These are phyloP conservation scores for Blastocystis sp. DNA, from an alignment of 352 stramenopile genomes.

Conservation along the genomic window DNA sequence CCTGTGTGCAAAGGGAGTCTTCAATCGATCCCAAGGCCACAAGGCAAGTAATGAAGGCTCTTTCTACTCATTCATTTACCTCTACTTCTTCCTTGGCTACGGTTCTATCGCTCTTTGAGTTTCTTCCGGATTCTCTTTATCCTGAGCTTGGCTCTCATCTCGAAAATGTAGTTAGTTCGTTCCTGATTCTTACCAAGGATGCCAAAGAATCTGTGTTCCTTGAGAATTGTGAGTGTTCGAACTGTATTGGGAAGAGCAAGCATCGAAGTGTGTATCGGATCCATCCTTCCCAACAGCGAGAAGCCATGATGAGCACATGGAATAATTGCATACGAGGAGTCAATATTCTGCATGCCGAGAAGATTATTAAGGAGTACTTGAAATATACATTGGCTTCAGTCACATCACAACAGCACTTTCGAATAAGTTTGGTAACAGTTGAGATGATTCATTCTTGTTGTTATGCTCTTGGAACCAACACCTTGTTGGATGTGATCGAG, in stretches of 20 bases:
- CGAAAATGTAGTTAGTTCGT: not conserved
- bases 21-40: not conserved
- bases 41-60: not conserved
- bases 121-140: not conserved
- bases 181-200: not conserved
- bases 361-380: not conserved
- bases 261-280: not conserved
- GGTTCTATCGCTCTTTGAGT: not conserved
- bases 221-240: not conserved
- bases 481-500: slow-evolving; percentile 7
- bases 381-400: not conserved
- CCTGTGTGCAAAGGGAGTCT: not conserved
- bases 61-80: not conserved
- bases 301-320: not conserved
- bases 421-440: not conserved
- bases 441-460: not conserved
- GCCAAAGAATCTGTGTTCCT: not conserved
- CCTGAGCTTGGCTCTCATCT: not conserved
- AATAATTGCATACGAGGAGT: not conserved
- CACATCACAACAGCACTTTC: not conserved
- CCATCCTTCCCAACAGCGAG: not conserved
- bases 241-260: not conserved
- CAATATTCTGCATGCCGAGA: not conserved
- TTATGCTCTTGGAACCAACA: not conserved
- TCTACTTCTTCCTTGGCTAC: not conserved